Evolutionary conservation across 352 stramenopile species (phyloP), one percentile per base, ranked within the genome.

Genomic region (Globisporangium cederbergense): DNA sequence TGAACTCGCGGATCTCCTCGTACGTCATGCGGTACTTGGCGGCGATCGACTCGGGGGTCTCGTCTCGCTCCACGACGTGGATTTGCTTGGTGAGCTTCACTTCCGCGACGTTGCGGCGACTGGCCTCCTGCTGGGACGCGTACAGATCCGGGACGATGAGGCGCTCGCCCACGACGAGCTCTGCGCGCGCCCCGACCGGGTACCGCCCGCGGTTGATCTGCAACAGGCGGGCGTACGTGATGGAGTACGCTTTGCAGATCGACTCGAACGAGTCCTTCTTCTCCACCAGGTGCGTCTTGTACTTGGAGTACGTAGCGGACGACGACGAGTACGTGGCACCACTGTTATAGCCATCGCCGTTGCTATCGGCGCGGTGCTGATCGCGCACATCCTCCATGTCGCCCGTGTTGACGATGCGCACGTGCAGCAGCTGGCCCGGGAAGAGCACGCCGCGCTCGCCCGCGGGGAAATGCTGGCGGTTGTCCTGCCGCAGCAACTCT

Each of bases 1-100:
- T 95, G 66, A 69, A 93, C 71, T 93, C 86, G 36, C 86, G 86
- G 65, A 95, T 76, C 71, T 93, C 84, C 38, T 95, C 86, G 60
- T 91, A 90, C 58, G 78, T 92, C 86, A 95, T 95, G 46, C 66
- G 71, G 71, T 90, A 95, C 34, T 58, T 63, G 38, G 71, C 73
- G 0, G 80, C 81, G 56, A 95, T 72, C 16, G 60, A 71, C 60
- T 91, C 73, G 16, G 86, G 84, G n/a, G 86, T 92, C 32, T 95
- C 86, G 47, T 78, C 85, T 2, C 64, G 57, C 45, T 88, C 74
- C n/a, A 95, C 86, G 10, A 89, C 66, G 59, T 95, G 83, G 58
- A 95, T 95, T 70, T 93, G 83, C 76, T 93, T 93, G 51, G 82
- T 95, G 36, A 95, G 85, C 63, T 83, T 90, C 43, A 95, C 74